These are phyloP conservation scores for Toxicodendron radicans DNA, from an alignment of 345 rosid species.

Conservation along the genomic window DNA sequence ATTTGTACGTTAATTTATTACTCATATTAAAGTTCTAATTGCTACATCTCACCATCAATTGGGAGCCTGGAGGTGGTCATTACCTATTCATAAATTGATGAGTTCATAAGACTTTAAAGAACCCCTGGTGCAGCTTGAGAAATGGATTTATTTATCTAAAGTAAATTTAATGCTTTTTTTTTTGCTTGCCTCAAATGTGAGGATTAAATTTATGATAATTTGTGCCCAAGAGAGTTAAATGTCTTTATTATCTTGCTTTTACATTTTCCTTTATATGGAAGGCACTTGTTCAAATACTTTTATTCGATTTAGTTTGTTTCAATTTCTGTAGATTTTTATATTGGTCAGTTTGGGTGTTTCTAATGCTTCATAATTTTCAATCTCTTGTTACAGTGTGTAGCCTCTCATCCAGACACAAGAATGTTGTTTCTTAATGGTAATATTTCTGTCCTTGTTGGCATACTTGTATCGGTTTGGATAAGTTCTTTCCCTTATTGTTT, in stretches of 20 bases:
- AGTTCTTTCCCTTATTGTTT: slow-evolving; percentile 10
- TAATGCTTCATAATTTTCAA: slow-evolving; percentile 13
- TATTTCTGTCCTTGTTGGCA: slow-evolving; percentile 23
- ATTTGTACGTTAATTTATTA: slow-evolving; percentile 8
- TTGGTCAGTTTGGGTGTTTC: slow-evolving; percentile 8
- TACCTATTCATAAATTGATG: not conserved
- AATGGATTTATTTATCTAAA: not conserved
- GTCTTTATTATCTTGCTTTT: not conserved
- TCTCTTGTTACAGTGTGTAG: slow-evolving; percentile 80
- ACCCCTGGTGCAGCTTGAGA: not conserved
- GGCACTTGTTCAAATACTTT: not conserved
- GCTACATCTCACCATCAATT: not conserved
- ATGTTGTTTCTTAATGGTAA: slow-evolving; percentile 90
- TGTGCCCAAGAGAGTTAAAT: not conserved
- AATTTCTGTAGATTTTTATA: not conserved
- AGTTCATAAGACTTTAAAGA: not conserved
- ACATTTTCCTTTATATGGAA: not conserved
- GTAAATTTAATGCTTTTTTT: not conserved
- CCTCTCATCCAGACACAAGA: slow-evolving; percentile 96
- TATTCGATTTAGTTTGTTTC: not conserved
- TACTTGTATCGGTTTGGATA: not conserved
- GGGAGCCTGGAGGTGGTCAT: not conserved
- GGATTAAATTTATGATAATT: not conserved
- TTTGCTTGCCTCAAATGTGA: not conserved
- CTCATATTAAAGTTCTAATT: not conserved